Conservation (phyloP, 2,329 filamentous ascomycete species). For the Colletotrichum sp. region DNA sequence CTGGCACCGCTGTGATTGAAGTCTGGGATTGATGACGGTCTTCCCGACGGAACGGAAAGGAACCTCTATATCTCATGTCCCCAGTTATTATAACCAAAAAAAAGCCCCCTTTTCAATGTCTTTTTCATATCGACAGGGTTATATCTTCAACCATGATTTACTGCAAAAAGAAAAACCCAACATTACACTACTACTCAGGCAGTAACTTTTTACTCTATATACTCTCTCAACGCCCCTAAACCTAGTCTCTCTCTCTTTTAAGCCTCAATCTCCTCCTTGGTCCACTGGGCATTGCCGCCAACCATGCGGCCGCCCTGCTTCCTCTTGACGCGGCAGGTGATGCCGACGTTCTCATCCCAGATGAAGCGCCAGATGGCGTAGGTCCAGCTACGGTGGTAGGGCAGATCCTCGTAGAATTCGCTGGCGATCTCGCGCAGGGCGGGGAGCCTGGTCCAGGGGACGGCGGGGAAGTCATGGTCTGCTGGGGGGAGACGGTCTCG, state of each 20-base stretch:
- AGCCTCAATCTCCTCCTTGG: conserved; percentile 71
- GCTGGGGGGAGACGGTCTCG: conserved; percentile 61
- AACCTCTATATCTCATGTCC: background rate
- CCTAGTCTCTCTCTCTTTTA: conserved; percentile 35
- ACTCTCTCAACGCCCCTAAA: background rate
- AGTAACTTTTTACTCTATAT: background rate
- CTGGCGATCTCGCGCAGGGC: conserved; percentile 78
- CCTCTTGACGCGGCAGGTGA: conserved; percentile 93
- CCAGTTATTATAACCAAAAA: background rate
- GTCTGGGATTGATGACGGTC: background rate
- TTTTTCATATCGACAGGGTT: background rate
- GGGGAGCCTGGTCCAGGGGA: conserved; percentile 90
- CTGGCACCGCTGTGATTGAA: background rate
- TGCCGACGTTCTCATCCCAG: conserved; percentile 84
- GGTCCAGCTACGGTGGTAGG: conserved; percentile 87
- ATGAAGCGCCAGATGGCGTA: conserved; percentile 97
- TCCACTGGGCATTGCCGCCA: conserved; percentile 62
- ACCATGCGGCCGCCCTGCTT: conserved; percentile 74
- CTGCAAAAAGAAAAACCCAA: background rate
- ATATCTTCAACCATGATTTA: background rate
- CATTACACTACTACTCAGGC: background rate
- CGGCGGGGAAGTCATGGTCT: conserved; percentile 91
- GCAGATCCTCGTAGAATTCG: conserved; percentile 91
- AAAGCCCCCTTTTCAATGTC: background rate
- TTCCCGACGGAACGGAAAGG: background rate